Conservation (phyloP, 2,329 filamentous ascomycete species). For the Colletotrichum filicis region DNA sequence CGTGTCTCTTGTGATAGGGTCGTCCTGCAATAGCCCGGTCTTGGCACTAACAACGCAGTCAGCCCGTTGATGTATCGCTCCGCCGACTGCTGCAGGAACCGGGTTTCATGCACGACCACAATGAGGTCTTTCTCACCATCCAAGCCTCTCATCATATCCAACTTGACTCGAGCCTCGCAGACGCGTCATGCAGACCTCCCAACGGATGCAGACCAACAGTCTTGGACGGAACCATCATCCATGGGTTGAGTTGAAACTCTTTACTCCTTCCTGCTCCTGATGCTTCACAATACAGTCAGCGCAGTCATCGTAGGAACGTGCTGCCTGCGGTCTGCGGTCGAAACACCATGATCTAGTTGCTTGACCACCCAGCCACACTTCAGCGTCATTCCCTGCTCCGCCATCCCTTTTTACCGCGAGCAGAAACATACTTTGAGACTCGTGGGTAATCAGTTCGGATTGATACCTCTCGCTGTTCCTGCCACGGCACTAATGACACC, state of each 20-base stretch:
- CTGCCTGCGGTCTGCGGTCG: not conserved
- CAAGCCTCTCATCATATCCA: constrained; percentile 19
- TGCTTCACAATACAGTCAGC: not conserved
- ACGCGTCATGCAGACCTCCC: constrained; percentile 15
- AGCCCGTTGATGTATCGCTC: constrained; percentile 3
- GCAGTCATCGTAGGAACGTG: not conserved
- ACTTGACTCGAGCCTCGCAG: constrained; percentile 16
- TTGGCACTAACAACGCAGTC: constrained; percentile 18
- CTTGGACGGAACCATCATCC: constrained; percentile 1
- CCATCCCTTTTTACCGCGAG: not conserved
- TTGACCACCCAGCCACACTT: not conserved
- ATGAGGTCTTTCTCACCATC: not conserved
- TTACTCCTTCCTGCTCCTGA: not conserved
- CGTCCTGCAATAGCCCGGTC: not conserved
- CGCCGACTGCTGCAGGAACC: constrained; percentile 31
- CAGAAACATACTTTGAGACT: not conserved
- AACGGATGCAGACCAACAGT: not conserved
- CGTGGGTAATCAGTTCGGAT: constrained; percentile 10
- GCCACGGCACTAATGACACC: constrained; percentile 22
- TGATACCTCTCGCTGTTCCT: not conserved
- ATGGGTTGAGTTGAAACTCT: constrained; percentile 7
- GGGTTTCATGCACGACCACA: constrained; percentile 25
- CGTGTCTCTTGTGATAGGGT: not conserved
- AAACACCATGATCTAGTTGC: not conserved
- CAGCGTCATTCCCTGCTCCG: not conserved